Percentiles rank a stretch among this genome's conserved stretches.
phyloP scores from a whole-genome alignment of 2,329 filamentous ascomycete species.

The Lasiodiplodia gonubiensis region DNA sequence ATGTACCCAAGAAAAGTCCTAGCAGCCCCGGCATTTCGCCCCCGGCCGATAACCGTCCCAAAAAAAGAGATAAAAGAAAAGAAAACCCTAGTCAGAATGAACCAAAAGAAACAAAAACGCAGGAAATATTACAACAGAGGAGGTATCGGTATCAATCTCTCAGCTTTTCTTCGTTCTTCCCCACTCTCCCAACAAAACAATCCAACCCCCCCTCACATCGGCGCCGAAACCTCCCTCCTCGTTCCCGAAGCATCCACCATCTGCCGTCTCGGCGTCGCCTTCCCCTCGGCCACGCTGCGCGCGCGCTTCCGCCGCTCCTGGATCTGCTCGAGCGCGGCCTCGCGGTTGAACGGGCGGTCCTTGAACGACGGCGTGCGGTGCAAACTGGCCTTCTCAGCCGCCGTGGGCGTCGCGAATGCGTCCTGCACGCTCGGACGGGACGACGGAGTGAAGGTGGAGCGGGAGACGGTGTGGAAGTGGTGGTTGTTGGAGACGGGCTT shows the following conservation, averaged over 20 bases:
- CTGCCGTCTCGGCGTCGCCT: constrained; percentile 65
- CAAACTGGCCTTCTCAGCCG: constrained; percentile 33
- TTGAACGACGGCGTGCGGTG: constrained; percentile 39
- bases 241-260: constrained; percentile 60
- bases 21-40: not conserved
- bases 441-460: constrained; percentile 31
- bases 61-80: not conserved
- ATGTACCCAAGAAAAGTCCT: not conserved
- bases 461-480: constrained; percentile 25
- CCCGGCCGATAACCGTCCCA: not conserved
- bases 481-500: constrained; percentile 37
- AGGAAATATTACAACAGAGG: not conserved
- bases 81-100: not conserved
- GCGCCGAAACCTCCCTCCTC: constrained; percentile 47
- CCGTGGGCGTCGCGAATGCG: constrained; percentile 36
- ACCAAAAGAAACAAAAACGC: not conserved
- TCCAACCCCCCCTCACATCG: constrained; percentile 30
- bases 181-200: not conserved
- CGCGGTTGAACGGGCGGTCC: constrained; percentile 58
- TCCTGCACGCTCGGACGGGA: constrained; percentile 35
- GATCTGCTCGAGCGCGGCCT: constrained; percentile 77
- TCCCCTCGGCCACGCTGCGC: constrained; percentile 68
- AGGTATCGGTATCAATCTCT: not conserved
- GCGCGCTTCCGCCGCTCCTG: constrained; percentile 73
- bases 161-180: not conserved